Base-by-base conservation (phyloP, 768 basidiomycete genomes). In the Tricholoma hemisulphureum region DNA sequence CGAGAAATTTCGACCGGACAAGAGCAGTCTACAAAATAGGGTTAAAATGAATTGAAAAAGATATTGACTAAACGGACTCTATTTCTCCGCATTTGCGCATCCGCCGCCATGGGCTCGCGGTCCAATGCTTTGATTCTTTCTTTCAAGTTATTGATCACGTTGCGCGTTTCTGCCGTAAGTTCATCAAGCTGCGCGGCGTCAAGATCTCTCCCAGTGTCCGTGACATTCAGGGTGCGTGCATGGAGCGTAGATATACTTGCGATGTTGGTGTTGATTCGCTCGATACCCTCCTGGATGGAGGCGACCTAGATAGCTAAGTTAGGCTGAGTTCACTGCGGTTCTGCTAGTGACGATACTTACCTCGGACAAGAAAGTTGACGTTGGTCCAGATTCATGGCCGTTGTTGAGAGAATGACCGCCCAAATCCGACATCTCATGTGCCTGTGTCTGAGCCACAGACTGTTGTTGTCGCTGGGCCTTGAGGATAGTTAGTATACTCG, bases 1-100 rank as follows among this genome's bases (percentile, higher is more conserved):
- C 90, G 48, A 87, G 67, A 59, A 93, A 92, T 67, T 87, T 90
- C 23, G 78, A 76, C 59, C 86, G 85, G 34, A 88, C 76, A 20
- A 86, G 66, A 1, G 77, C 77, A 35, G 82, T 79, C 88, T 90
- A 61, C n/a, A 31, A 53, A 3, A 28, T 13, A n/a, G 28, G 28
- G 11, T 14, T 63, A 39, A 60, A 31, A n/a, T 4, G 45, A 6
- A 45, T 13, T 4, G 8, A 51, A 28, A 54, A 20, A 34, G 28
- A 35, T 13, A 35, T 46, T 3, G 11, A 35, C 14, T 5, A 6
- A 7, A 56, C 70, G 45, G 61, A 76, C 80, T 62, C 72, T 65
- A 57, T 79, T 78, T 58, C 63, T 72, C 23, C 80, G 73, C 60
- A 79, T 73, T 48, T 73, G 71, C 1, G 62, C 63, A 57, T 78